Conservation (phyloP, 1,139 yeast genomes). For the Hyphopichia fennica region DNA sequence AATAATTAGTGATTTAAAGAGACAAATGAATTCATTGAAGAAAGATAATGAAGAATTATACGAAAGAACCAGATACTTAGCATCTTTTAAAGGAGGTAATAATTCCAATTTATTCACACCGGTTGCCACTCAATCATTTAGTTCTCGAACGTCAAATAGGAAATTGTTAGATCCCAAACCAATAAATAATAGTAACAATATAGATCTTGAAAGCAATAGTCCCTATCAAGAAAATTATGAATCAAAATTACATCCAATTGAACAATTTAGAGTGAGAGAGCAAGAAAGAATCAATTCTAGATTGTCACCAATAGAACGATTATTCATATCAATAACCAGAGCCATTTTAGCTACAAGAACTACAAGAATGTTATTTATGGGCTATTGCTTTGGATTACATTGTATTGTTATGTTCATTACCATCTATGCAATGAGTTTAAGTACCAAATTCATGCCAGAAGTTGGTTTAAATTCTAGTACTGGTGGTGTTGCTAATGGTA, state of each 20-base stretch:
- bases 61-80: conserved; percentile 77
- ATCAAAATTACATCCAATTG: conserved; percentile 78
- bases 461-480: conserved; percentile 49
- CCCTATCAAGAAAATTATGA: conserved; percentile 68
- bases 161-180: conserved; percentile 34
- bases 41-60: conserved; percentile 77
- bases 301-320: conserved; percentile 74
- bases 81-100: conserved; percentile 42
- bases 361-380: conserved; percentile 70
- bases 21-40: conserved; percentile 65
- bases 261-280: conserved; percentile 77
- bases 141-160: conserved; percentile 15
- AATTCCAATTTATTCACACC: conserved; percentile 8
- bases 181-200: conserved; percentile 16
- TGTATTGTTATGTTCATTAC: conserved; percentile 67
- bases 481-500: conserved; percentile 35
- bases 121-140: conserved; percentile 12
- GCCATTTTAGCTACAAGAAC: conserved; percentile 71
- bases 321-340: conserved; percentile 73
- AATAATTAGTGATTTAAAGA: conserved; percentile 57
- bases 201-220: conserved; percentile 53
- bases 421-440: conserved; percentile 53
- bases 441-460: conserved; percentile 50
- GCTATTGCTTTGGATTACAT: conserved; percentile 77
- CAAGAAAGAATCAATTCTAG: conserved; percentile 72